Base-by-base conservation (phyloP, 306 rosid genomes). In the Vigna trinervia region DNA sequence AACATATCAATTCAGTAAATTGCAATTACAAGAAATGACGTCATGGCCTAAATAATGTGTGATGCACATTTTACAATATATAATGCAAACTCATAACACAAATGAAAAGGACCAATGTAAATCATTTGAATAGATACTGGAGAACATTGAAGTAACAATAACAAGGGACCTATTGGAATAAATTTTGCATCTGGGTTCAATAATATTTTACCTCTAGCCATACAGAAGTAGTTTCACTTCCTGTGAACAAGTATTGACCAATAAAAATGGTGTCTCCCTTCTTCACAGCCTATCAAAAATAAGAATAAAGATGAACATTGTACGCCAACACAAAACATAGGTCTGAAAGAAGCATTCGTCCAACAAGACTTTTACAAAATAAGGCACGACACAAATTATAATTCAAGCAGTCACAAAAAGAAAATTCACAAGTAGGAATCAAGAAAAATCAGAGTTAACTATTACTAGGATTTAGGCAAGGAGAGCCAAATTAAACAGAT, bases 221-320 rank as follows among this genome's bases (percentile, higher is more conserved):
- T 7, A 90, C 98, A 81, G 99, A 92, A 76, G 99, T 96, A 72
- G 99, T 86, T 89, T 96, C 99, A 88, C 98, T 96, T 80, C 99
- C 99, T 14, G 99, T 96, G 87, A 96, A 96, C 84, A 96, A 85
- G 79, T 96, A 96, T 71, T 96, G 97, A 63, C 99, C 99, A 26
- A 96, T 75, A 78, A 96, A 96, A 83, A 96, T 93, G 39, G 98
- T 96, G 80, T 96, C 99, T 71, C 99, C 99, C 80, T 85, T 87
- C 88, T 84, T 89, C 84, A 92, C 90, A 15, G 90, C 84, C 99
- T 96, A 88, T 79, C 81, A 80, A 73, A 68, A 75, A 63, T n/a
- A 70, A 82, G 58, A 85, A 62, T 5, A 78, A 84, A 60, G 45
- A 71, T 34, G 28, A 47, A 36, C 32, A 75, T 60, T 66, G 23